Evolutionary conservation across 2,329 filamentous ascomycete species (phyloP).

Genomic region (Scedosporium boydii): DNA sequence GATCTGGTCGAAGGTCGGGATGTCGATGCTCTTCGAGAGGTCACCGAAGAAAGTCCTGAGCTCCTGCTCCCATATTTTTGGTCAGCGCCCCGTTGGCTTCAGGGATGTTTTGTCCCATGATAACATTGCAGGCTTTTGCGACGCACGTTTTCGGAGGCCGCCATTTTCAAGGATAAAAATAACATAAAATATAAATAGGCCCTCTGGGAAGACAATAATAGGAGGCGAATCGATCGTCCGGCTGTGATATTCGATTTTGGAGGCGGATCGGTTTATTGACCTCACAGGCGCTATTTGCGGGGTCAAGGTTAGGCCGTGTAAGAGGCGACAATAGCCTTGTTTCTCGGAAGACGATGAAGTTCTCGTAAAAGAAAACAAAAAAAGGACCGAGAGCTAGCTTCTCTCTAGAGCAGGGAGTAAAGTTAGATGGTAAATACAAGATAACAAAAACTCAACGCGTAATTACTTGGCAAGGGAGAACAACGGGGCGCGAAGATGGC

Average conservation of each 20-base stretch:
- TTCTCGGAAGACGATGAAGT: not conserved
- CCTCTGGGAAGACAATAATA: too few species aligned
- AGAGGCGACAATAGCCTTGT: not conserved
- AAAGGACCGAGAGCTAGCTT: too few species aligned
- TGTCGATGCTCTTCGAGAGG: conserved; percentile 56
- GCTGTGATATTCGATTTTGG: too few species aligned
- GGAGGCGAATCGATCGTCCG: too few species aligned
- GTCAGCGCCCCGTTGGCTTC: not conserved
- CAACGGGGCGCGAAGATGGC: not conserved
- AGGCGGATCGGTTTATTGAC: not conserved
- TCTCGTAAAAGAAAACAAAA: not conserved
- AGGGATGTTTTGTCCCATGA: not conserved
- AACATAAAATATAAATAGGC: too few species aligned
- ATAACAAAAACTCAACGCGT: not conserved
- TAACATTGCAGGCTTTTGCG: not conserved
- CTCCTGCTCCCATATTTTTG: not conserved
- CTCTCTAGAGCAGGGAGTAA: too few species aligned
- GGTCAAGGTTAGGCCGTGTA: not conserved
- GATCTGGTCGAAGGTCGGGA: conserved; percentile 80
- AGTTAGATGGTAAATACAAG: not conserved
- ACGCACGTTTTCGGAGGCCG: conserved; percentile 2
- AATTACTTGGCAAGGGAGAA: not conserved
- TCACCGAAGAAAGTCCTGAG: not conserved
- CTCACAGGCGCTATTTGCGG: not conserved
- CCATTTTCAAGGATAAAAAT: not conserved